Evolutionary conservation across 2,329 filamentous ascomycete species (phyloP), one percentile per base, ranked within the genome.

Genomic region (Colletotrichum nymphaeae): DNA sequence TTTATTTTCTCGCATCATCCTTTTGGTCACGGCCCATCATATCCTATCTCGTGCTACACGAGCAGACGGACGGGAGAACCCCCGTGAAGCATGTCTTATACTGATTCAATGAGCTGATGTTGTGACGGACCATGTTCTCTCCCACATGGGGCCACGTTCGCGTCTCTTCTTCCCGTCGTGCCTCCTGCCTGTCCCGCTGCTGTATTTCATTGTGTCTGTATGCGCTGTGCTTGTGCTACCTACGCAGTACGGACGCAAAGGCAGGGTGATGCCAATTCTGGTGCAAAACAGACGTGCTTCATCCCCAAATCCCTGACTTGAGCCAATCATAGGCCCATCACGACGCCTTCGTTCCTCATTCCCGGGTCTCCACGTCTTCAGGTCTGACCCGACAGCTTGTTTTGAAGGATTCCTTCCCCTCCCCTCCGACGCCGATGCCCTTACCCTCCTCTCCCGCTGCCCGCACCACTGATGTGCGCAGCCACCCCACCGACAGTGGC

Each of bases 321-420:
- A 16, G 22, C 72, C 72, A 74, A 74, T 74, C 55, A 32, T 26
- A 32, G 16, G 24, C 16, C 68, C 42, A n/a, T 53, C 22, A 53
- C 28, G 32, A 52, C 73, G 71, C 73, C 73, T 57, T 71, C 66
- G 70, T 70, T 71, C 73, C 73, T 71, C 63, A 70, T 72, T 67
- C 73, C 63, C 66, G 73, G 73, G 73, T 74, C 73, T 63, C 65
- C 60, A 66, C 63, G 73, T 69, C 71, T 37, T 63, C 56, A 73
- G 42, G 60, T 67, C 55, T 63, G 72, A 75, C 74, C 74, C 74
- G 74, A 74, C 72, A 75, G 72, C 57, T 67, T 63, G 74, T 72
- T 64, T 42, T 56, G 63, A 72, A 70, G 74, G 68, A 74, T 74
- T 70, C 66, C 63, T 68, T 49, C 53, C 71, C 60, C 59, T 52